A percentile compares a stretch with the other conserved stretches of the same genome.
Evolutionary conservation across 768 basidiomycete genomes (phyloP).

Genomic region (Boletellus sp.): DNA sequence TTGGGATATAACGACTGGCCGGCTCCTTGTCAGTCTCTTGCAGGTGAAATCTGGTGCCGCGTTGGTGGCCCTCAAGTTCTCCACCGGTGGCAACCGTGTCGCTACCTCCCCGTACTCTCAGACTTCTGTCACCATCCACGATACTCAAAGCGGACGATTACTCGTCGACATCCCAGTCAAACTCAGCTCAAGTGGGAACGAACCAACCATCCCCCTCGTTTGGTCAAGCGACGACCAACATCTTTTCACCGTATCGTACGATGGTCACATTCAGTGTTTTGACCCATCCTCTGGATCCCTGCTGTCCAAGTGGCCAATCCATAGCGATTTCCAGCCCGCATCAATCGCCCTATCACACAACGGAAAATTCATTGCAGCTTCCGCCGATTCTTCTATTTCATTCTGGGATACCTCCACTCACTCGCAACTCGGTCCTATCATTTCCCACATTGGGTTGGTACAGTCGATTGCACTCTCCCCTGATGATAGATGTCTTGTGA

Average conservation of each 20-base stretch:
- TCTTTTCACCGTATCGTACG: conserved; percentile 9
- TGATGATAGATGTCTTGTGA: conserved; percentile 8
- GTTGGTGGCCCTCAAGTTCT: conserved; percentile 12
- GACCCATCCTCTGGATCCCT: conserved; percentile 9
- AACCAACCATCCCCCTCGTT: conserved; percentile 13
- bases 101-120: conserved; percentile 7
- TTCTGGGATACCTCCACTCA: conserved; percentile 13
- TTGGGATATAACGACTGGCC: conserved; percentile 13
- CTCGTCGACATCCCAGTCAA: conserved; percentile 8
- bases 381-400: conserved; percentile 7
- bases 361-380: conserved; percentile 11
- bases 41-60: background rate
- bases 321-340: background rate
- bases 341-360: conserved; percentile 11
- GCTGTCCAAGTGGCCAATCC: conserved; percentile 11
- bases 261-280: conserved; percentile 9
- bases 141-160: conserved; percentile 3
- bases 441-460: conserved; percentile 5
- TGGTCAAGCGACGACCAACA: conserved; percentile 15
- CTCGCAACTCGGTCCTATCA: conserved; percentile 7
- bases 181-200: conserved; percentile 12
- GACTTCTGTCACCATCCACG: conserved; percentile 9
- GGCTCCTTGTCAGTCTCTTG: conserved; percentile 8
- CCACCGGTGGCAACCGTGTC: conserved; percentile 2
- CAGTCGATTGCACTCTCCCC: conserved; percentile 11